Base-by-base conservation (phyloP, 2,329 filamentous ascomycete genomes). In the Escovopsis sp. region DNA sequence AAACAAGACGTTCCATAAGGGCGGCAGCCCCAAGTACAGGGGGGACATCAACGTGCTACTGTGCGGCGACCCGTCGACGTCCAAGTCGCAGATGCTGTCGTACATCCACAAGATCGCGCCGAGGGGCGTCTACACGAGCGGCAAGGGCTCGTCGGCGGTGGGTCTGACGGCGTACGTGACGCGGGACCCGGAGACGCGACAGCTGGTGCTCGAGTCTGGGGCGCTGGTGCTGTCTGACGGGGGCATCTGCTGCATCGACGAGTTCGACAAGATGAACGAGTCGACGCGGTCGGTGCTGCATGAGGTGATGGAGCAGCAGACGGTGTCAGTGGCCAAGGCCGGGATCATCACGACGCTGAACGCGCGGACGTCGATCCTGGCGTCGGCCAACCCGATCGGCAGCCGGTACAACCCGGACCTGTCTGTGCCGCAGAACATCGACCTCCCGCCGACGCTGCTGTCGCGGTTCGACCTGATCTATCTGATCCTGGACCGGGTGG, bases 31-130 rank as follows among this genome's bases (percentile, higher is more conserved):
- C 6, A 88, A 83, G 54, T 98, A 98, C 61, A 78, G 91, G 67
- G 91, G 91, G 48, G 91, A 98, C 61, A 95, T 98, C 67, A 98
- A 98, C 59, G 77, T 98, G 40, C 73, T 98, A 36, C 80, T 98
- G 33, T 98, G 91, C 55, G 91, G 91, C 70, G 91, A 98, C 56
- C 91, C 91, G 0, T 96, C 89, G 0, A 98, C 91, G 0, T 75
- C 91, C 34, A 98, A 98, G 62, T 98, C 91, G 10, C 93, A 98
- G 62, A 69, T 98, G 43, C 72, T 98, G 26, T 75, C 86, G 48
- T 98, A 98, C 56, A 82, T 98, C 26, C 89, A 98, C 73, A 93
- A 94, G 64, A 98, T 98, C 55, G 91, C 91, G 4, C 91, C 91
- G 34, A 82, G 91, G 30, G 77, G 77, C 52, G 80, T 88, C 40